Percentiles rank a stretch among this genome's conserved stretches.
phyloP scores from a whole-genome alignment of 495 filamentous ascomycete species.

The Xylaria cubensis region DNA sequence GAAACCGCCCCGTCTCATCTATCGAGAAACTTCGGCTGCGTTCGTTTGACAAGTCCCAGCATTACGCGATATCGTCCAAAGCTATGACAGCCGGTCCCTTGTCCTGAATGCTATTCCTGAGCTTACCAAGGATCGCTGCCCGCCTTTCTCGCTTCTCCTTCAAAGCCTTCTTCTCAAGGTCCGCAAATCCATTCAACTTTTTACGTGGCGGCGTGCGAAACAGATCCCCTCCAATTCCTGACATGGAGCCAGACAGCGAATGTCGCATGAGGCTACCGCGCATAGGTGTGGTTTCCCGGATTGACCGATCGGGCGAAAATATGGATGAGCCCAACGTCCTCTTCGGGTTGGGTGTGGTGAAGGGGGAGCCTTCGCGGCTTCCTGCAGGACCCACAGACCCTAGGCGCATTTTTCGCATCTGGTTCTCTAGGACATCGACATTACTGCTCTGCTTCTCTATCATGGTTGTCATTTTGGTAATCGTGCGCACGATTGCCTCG shows the following conservation, averaged over 20 bases:
- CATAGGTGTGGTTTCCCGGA: slow-evolving; percentile 49
- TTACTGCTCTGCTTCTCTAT: slow-evolving; percentile 85
- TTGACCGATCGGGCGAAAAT: slow-evolving; percentile 61
- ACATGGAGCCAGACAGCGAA: slow-evolving; percentile 46
- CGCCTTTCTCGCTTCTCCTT: slow-evolving; percentile 62
- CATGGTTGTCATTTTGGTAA: slow-evolving; percentile 91
- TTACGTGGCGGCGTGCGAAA: slow-evolving; percentile 53
- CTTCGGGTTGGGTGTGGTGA: slow-evolving; percentile 64
- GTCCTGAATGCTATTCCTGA: slow-evolving; percentile 47
- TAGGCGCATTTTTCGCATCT: slow-evolving; percentile 76
- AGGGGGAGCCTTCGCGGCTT: slow-evolving; percentile 67
- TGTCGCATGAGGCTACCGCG: slow-evolving; percentile 40
- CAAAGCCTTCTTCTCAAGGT: slow-evolving; percentile 55
- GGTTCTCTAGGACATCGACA: slow-evolving; percentile 84
- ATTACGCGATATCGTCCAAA: slow-evolving; percentile 42
- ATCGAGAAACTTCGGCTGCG: background rate
- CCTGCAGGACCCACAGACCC: slow-evolving; percentile 48
- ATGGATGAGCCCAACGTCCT: slow-evolving; percentile 53
- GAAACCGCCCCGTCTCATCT: background rate
- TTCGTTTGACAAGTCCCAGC: background rate
- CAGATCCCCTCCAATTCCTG: slow-evolving; percentile 49
- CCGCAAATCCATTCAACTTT: slow-evolving; percentile 62
- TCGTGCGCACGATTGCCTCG: slow-evolving; percentile 89
- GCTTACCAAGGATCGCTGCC: slow-evolving; percentile 57
- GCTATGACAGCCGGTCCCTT: slow-evolving; percentile 46